phyloP scores from a whole-genome alignment of 192 early-diverging fungal genomes.

The Coemansia furcata region DNA sequence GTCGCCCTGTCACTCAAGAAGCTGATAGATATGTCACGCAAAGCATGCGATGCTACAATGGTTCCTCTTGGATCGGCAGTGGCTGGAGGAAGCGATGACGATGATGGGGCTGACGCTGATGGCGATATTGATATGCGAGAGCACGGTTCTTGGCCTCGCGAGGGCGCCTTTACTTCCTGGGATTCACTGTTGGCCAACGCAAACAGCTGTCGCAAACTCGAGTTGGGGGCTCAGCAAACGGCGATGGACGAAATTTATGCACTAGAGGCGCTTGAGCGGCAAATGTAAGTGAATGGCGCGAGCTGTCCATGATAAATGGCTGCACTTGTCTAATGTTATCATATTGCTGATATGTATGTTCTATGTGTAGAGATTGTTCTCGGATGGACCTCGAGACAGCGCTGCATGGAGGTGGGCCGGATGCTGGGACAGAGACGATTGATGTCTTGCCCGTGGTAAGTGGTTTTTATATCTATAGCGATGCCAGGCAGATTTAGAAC shows the following conservation, averaged over 20 bases:
- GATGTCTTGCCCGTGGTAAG: slow-evolving; percentile 41
- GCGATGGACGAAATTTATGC: slow-evolving; percentile 9
- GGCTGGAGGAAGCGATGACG: neutral
- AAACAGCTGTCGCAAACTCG: slow-evolving; percentile 3
- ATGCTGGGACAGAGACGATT: slow-evolving; percentile 28
- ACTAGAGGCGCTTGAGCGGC: slow-evolving; percentile 14
- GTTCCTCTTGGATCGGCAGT: neutral
- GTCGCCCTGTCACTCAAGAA: slow-evolving; percentile 39
- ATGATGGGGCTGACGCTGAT: neutral
- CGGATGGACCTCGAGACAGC: slow-evolving; percentile 24
- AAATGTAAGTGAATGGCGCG: slow-evolving; percentile 29
- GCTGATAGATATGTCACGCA: slow-evolving; percentile 20
- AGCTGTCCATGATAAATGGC: neutral
- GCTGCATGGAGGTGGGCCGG: slow-evolving; percentile 31
- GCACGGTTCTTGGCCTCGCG: slow-evolving; percentile 12
- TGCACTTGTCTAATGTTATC: neutral
- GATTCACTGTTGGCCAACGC: slow-evolving; percentile 29
- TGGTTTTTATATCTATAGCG: neutral
- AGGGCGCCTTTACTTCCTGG: slow-evolving; percentile 41
- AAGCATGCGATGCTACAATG: neutral
- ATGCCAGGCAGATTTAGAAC: neutral
- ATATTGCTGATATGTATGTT: neutral
- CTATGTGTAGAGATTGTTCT: slow-evolving; percentile 30
- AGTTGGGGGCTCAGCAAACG: neutral
- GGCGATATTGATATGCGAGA: slow-evolving; percentile 7